phyloP scores from a whole-genome alignment of 1,139 yeast genomes.

The Geotrichum reessii region DNA sequence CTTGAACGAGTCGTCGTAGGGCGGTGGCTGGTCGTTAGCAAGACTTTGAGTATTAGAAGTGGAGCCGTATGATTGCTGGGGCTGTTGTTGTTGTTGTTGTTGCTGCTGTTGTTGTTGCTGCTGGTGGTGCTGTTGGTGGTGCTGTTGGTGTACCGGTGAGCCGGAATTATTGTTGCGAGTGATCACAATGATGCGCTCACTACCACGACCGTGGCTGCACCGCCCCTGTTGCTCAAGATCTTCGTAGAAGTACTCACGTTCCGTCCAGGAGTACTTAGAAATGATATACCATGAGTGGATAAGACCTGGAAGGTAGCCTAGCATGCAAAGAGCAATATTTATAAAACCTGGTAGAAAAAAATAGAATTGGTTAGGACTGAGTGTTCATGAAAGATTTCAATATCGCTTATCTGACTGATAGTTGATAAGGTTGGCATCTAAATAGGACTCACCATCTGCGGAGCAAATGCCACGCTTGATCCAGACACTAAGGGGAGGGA shows the following conservation, averaged over 20 bases:
- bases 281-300: slow-evolving; percentile 44
- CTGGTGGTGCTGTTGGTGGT: neutral
- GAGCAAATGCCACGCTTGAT: slow-evolving; percentile 69
- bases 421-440: neutral
- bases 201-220: neutral
- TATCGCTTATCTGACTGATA: neutral
- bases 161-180: neutral
- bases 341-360: slow-evolving; percentile 42
- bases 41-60: neutral
- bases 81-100: neutral
- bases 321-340: slow-evolving; percentile 64
- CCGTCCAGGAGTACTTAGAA: slow-evolving; percentile 38
- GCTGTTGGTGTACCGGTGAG: neutral
- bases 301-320: slow-evolving; percentile 78
- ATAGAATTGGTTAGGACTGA: slow-evolving; percentile 2
- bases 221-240: neutral
- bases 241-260: slow-evolving; percentile 1
- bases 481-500: slow-evolving; percentile 81
- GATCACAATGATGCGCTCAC: neutral
- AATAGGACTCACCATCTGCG: slow-evolving; percentile 47
- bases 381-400: slow-evolving; percentile 5
- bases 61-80: neutral
- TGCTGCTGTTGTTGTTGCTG: neutral
- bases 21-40: neutral
- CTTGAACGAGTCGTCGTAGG: neutral